Evolutionary conservation across 495 filamentous ascomycete genomes (phyloP), one percentile per base, ranked within the genome.

Genomic region (Neurospora cerealis): DNA sequence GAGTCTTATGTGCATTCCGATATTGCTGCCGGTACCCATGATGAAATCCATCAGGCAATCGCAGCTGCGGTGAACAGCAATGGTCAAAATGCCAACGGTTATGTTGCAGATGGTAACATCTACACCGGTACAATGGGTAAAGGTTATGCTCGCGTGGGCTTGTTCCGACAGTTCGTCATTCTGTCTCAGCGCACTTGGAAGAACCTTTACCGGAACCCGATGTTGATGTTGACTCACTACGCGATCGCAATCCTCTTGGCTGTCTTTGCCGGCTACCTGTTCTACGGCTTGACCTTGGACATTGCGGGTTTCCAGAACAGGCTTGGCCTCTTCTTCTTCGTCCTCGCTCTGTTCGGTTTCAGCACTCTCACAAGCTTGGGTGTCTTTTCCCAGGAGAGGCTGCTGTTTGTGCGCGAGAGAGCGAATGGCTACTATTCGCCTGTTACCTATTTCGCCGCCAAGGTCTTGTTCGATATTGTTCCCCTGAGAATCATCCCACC

Each of bases 391-490:
- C 88, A 93, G 2, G 96, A 99, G 81, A 89, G 96, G 70, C 90
- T 98, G 15, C 83, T 98, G 28, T 99, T 98, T 80, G 91, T 97
- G 10, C 90, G 96, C 39, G 96, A 99, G 84, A 86, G 96, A 72
- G 96, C 96, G 19, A 99, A 99, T 80, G 94, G 96, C 3, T 99
- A 99, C 81, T 99, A 99, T 80, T 88, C 92, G n/a, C 96, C 96
- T 7, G 84, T 97, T 76, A 95, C 95, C n/a, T 99, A 99, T 82
- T 99, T 98, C 78, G 85, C 92, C 0, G 91, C 95, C 75, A 98
- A 98, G 83, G 92, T 98, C 32, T 82, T 97, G 19, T 98, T 98
- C 80, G 96, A 99, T 77, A 95, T 98, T 72, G 90, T 99, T 17
- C 96, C 96, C 3, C 86, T 99, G 44, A 89, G 96, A 21, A 91